These are phyloP conservation scores for Aspergillus diversus DNA, from an alignment of 495 filamentous ascomycete species.

Conservation along the genomic window DNA sequence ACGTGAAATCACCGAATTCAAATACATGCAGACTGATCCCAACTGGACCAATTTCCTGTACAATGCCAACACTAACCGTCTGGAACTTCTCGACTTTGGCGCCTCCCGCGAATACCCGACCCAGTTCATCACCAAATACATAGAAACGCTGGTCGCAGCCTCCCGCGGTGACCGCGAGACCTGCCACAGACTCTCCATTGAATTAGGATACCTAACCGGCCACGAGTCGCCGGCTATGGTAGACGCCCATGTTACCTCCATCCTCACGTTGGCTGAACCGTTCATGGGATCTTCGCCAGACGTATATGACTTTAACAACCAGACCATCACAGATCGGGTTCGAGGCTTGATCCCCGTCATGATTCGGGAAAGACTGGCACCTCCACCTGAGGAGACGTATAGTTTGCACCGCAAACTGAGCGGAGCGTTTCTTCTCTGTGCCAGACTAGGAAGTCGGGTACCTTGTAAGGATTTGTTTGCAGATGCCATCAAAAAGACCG, in stretches of 20 bases:
- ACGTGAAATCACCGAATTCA: conserved; percentile 89
- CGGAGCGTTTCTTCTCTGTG: conserved; percentile 93
- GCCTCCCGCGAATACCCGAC: conserved; percentile 84
- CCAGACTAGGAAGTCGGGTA: conserved; percentile 79
- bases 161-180: conserved; percentile 64
- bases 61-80: conserved; percentile 68
- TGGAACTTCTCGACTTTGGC: conserved; percentile 96
- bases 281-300: conserved; percentile 76
- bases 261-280: conserved; percentile 89
- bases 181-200: conserved; percentile 70
- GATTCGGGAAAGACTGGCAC: conserved; percentile 83
- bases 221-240: conserved; percentile 81
- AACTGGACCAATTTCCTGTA: conserved; percentile 99
- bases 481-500: conserved; percentile 59
- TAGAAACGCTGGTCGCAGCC: conserved; percentile 76
- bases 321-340: conserved; percentile 95
- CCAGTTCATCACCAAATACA: conserved; percentile 77
- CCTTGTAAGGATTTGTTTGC: conserved; percentile 80
- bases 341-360: conserved; percentile 85
- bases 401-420: conserved; percentile 94
- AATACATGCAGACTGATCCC: conserved; percentile 98
- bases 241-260: conserved; percentile 79
- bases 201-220: conserved; percentile 91
- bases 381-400: conserved; percentile 97
- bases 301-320: conserved; percentile 87